These are phyloP conservation scores for Penicillium lagena DNA, from an alignment of 495 filamentous ascomycete genomes.

Conservation along the genomic window DNA sequence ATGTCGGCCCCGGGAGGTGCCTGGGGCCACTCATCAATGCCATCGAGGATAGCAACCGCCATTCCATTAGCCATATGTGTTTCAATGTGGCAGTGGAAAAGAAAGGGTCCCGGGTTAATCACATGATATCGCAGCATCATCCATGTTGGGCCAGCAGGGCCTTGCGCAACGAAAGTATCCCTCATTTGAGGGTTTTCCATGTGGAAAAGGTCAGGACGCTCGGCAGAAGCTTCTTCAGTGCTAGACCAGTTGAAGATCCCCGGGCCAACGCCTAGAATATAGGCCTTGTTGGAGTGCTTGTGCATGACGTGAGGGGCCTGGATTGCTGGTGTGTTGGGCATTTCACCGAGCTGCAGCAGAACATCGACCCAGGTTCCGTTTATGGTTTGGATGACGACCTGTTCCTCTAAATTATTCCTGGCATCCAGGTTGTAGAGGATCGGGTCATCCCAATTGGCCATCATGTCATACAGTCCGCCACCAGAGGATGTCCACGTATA, in stretches of 20 bases:
- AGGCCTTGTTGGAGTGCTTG: constrained; percentile 50
- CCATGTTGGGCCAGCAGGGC: constrained; percentile 19
- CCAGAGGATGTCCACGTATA: constrained; percentile 38
- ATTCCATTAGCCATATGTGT: constrained; percentile 45
- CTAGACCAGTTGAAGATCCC: constrained; percentile 37
- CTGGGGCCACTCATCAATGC: constrained; percentile 42
- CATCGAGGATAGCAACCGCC: constrained; percentile 43
- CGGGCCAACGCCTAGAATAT: constrained; percentile 35
- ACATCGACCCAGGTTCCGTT: constrained; percentile 50
- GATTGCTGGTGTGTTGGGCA: constrained; percentile 5
- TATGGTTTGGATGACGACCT: constrained; percentile 36
- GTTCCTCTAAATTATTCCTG: constrained; percentile 13
- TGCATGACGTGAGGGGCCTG: constrained; percentile 48
- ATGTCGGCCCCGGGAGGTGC: constrained; percentile 5
- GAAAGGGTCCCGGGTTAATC: constrained; percentile 42
- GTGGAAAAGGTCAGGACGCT: constrained; percentile 34
- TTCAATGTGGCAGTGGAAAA: constrained; percentile 49
- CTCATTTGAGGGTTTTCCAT: constrained; percentile 38
- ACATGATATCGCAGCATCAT: constrained; percentile 47
- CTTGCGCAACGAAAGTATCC: constrained; percentile 35
- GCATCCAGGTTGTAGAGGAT: constrained; percentile 34
- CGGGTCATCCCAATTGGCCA: constrained; percentile 22
- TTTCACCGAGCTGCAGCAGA: constrained; percentile 28
- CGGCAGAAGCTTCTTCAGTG: constrained; percentile 36
- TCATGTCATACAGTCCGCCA: constrained; percentile 17